phyloP scores from a whole-genome alignment of 169 alveolate genomes.

The Cryptosporidium sp. region DNA sequence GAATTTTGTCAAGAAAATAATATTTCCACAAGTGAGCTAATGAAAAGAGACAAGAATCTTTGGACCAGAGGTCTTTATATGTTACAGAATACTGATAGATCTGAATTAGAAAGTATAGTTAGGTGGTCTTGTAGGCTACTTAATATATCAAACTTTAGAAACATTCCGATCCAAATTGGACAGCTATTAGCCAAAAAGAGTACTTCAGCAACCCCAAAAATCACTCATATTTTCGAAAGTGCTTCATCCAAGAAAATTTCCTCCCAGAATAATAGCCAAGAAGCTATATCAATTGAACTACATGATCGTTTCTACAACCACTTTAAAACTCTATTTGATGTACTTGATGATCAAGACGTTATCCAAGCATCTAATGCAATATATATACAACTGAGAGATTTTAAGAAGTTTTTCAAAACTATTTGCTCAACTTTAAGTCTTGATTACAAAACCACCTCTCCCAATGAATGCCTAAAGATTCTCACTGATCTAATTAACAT shows the following conservation, averaged over 20 bases:
- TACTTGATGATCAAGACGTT: constrained; percentile 64
- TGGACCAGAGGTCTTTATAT: constrained; percentile 69
- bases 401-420: constrained; percentile 46
- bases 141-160: constrained; percentile 58
- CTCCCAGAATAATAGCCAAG: not conserved
- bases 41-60: constrained; percentile 64
- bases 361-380: constrained; percentile 69
- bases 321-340: constrained; percentile 69
- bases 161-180: constrained; percentile 51
- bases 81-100: constrained; percentile 39
- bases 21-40: constrained; percentile 58
- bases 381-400: constrained; percentile 60
- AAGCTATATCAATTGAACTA: constrained; percentile 10
- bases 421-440: constrained; percentile 28
- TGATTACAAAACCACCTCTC: constrained; percentile 54
- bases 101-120: constrained; percentile 52
- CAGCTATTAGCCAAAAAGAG: not conserved
- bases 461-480: constrained; percentile 34
- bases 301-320: constrained; percentile 68
- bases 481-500: constrained; percentile 20
- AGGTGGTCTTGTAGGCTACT: constrained; percentile 71
- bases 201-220: not conserved
- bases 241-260: not conserved
- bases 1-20: constrained; percentile 54
- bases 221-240: constrained; percentile 40